A percentile compares a stretch with the other conserved stretches of the same genome.
Conservation (phyloP, 192 early-diverging fungal species). For the Backusella parvicylindrica region DNA sequence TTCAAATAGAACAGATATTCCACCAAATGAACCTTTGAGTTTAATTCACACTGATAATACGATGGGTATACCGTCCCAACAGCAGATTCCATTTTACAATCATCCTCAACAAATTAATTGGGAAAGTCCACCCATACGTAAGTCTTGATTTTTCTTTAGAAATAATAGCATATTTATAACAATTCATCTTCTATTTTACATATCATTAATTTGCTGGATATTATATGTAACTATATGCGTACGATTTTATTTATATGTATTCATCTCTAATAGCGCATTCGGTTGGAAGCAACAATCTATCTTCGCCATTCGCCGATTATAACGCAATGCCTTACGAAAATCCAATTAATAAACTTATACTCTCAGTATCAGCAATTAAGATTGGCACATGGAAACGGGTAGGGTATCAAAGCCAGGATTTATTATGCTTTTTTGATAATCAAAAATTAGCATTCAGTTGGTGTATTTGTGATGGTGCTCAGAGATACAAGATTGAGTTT, state of each 20-base stretch:
- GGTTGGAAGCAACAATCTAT: neutral
- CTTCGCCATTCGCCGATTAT: neutral
- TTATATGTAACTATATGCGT: neutral
- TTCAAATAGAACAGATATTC: neutral
- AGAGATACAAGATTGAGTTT: conserved; percentile 37
- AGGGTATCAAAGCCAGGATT: conserved; percentile 42
- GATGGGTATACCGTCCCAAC: neutral
- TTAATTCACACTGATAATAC: neutral
- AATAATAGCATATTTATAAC: neutral
- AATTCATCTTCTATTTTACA: neutral
- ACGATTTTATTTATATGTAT: neutral
- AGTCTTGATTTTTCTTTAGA: neutral
- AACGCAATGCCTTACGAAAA: neutral
- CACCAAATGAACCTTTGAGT: neutral
- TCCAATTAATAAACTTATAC: neutral
- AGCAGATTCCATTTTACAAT: neutral
- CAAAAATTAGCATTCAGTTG: conserved; percentile 47
- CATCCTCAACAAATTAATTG: neutral
- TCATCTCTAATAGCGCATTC: neutral
- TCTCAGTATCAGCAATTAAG: conserved; percentile 51
- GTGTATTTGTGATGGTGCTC: conserved; percentile 56
- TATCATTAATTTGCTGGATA: neutral
- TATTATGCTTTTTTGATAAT: conserved; percentile 52
- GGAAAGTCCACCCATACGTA: neutral
- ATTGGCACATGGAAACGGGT: conserved; percentile 67